These are phyloP conservation scores for Hygrocybe coccinea DNA, from an alignment of 768 basidiomycete species.

Conservation along the genomic window DNA sequence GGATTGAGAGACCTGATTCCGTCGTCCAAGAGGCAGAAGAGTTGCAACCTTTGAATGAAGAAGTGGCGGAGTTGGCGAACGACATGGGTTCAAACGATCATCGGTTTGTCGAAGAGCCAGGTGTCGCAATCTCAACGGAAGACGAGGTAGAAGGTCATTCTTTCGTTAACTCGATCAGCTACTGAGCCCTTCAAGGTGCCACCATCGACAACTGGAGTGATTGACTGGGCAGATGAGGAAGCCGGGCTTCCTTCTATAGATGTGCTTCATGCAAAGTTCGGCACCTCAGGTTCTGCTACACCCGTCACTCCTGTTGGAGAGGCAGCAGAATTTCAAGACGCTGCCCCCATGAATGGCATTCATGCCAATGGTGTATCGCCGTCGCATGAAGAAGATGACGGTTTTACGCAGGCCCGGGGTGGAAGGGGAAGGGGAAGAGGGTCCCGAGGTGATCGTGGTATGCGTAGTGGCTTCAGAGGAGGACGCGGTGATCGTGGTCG, in stretches of 20 bases:
- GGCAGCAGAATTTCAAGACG: slow-evolving; percentile 18
- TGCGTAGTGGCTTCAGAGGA: slow-evolving; percentile 41
- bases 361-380: slow-evolving; percentile 19
- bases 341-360: slow-evolving; percentile 27
- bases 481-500: slow-evolving; percentile 23
- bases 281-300: slow-evolving; percentile 66
- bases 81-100: slow-evolving; percentile 3
- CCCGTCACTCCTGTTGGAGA: slow-evolving; percentile 43
- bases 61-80: slow-evolving; percentile 10
- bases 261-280: slow-evolving; percentile 70
- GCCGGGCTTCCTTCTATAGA: slow-evolving; percentile 73
- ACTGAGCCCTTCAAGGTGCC: neutral
- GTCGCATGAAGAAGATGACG: slow-evolving; percentile 44
- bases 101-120: slow-evolving; percentile 9
- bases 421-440: slow-evolving; percentile 42
- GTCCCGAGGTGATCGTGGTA: slow-evolving; percentile 34
- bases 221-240: slow-evolving; percentile 87
- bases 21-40: slow-evolving; percentile 26
- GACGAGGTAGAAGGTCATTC: slow-evolving; percentile 15
- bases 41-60: slow-evolving; percentile 14
- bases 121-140: slow-evolving; percentile 3
- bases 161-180: neutral
- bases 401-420: slow-evolving; percentile 51
- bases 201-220: slow-evolving; percentile 23
- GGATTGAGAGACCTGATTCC: slow-evolving; percentile 51